A percentile compares a stretch with the other conserved stretches of the same genome.
Conservation (phyloP, 2,329 filamentous ascomycete genomes). For the Arthroderma uncinatum region DNA sequence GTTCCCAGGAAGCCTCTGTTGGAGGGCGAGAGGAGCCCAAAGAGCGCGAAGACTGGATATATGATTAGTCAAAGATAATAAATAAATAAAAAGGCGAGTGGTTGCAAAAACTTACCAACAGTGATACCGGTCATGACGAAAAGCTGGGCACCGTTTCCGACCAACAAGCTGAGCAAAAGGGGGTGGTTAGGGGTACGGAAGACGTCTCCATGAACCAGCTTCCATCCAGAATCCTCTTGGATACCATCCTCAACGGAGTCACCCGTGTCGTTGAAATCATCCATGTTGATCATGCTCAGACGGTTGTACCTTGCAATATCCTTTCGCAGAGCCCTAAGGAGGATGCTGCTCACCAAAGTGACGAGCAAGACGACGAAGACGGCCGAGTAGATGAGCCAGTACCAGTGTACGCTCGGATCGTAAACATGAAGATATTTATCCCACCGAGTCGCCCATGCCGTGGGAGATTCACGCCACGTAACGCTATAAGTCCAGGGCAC, state of each 20-base stretch:
- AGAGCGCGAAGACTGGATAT: slow-evolving; percentile 60
- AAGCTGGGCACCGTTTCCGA: slow-evolving; percentile 88
- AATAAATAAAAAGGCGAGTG: not conserved
- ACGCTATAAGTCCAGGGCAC: slow-evolving; percentile 90
- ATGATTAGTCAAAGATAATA: slow-evolving; percentile 13
- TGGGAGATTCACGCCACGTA: slow-evolving; percentile 71
- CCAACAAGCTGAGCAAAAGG: slow-evolving; percentile 71
- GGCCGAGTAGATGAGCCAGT: slow-evolving; percentile 91
- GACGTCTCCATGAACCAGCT: slow-evolving; percentile 92
- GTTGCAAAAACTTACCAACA: slow-evolving; percentile 46
- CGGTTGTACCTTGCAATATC: slow-evolving; percentile 96
- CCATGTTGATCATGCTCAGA: slow-evolving; percentile 78
- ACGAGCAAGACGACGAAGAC: slow-evolving; percentile 88
- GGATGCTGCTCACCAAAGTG: slow-evolving; percentile 82
- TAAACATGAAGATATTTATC: slow-evolving; percentile 97
- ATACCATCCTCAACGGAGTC: slow-evolving; percentile 74
- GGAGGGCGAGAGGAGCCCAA: slow-evolving; percentile 90
- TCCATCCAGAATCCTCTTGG: slow-evolving; percentile 97
- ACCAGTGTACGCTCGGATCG: slow-evolving; percentile 98
- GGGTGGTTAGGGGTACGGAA: slow-evolving; percentile 80
- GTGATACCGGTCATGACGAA: slow-evolving; percentile 97
- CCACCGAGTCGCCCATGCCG: slow-evolving; percentile 93
- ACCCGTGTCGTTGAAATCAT: slow-evolving; percentile 72
- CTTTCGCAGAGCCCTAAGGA: slow-evolving; percentile 78
- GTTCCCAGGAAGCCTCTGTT: slow-evolving; percentile 91